phyloP scores from a whole-genome alignment of 2,329 filamentous ascomycete genomes.

The Epicoccum nigrum region DNA sequence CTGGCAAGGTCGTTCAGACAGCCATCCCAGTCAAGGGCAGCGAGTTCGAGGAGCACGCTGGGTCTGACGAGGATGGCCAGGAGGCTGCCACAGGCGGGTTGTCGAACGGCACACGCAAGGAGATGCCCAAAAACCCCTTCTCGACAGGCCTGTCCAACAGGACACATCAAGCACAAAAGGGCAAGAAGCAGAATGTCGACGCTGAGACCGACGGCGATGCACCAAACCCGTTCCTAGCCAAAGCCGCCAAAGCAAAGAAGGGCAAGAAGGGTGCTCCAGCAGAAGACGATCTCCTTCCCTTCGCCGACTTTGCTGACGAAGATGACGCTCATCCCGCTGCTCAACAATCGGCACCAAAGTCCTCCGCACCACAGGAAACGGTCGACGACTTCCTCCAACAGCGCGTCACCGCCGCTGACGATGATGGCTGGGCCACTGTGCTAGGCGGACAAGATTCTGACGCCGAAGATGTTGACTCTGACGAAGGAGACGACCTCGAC shows the following conservation, averaged over 20 bases:
- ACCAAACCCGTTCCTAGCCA: constrained; percentile 44
- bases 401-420: constrained; percentile 43
- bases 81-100: constrained; percentile 20
- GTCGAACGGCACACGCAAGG: constrained; percentile 13
- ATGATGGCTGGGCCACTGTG: constrained; percentile 54
- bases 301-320: constrained; percentile 6
- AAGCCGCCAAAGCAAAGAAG: constrained; percentile 31
- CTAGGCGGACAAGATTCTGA: constrained; percentile 44
- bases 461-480: constrained; percentile 30
- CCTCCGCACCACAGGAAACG: constrained; percentile 13
- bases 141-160: constrained; percentile 25
- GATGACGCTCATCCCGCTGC: constrained; percentile 14
- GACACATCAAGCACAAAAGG: constrained; percentile 18
- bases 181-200: not conserved
- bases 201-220: constrained; percentile 16
- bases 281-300: constrained; percentile 23
- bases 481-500: constrained; percentile 51
- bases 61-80: constrained; percentile 53
- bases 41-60: constrained; percentile 67
- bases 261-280: constrained; percentile 28
- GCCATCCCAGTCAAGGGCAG: constrained; percentile 47
- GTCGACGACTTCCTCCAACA: constrained; percentile 41
- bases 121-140: constrained; percentile 21
- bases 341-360: too few species aligned
- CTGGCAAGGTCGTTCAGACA: constrained; percentile 44